A percentile compares a stretch with the other conserved stretches of the same genome.
phyloP scores from a whole-genome alignment of 2,329 filamentous ascomycete genomes.

The Plectosphaerella plurivora region DNA sequence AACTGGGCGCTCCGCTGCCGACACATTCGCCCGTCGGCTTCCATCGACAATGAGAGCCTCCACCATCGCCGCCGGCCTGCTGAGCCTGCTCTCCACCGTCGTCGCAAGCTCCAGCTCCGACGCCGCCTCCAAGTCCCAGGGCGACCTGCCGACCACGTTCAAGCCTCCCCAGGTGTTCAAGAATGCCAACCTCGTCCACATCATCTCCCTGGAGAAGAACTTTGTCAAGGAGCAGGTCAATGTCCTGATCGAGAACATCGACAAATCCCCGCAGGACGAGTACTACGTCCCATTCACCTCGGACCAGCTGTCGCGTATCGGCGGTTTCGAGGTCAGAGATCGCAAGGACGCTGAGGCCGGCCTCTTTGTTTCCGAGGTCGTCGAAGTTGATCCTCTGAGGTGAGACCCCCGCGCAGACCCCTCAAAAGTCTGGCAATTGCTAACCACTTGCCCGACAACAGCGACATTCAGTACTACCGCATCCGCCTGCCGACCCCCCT shows the following conservation, averaged over 20 bases:
- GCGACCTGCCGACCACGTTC: slow-evolving; percentile 62
- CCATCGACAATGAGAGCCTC: slow-evolving; percentile 39
- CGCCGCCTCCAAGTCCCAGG: slow-evolving; percentile 40
- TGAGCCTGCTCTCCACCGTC: slow-evolving; percentile 50
- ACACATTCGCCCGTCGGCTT: slow-evolving; percentile 18
- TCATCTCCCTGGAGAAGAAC: slow-evolving; percentile 88
- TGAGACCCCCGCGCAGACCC: slow-evolving; percentile 21
- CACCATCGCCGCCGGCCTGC: slow-evolving; percentile 51
- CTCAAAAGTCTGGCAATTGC: background rate
- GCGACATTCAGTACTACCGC: slow-evolving; percentile 76
- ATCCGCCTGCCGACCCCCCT: slow-evolving; percentile 75
- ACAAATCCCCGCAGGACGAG: slow-evolving; percentile 72
- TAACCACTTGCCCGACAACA: slow-evolving; percentile 23
- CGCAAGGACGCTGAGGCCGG: slow-evolving; percentile 71
- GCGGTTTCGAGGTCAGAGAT: slow-evolving; percentile 86
- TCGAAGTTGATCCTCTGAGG: slow-evolving; percentile 60
- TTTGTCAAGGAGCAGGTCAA: slow-evolving; percentile 90
- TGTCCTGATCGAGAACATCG: slow-evolving; percentile 87
- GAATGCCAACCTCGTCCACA: slow-evolving; percentile 86
- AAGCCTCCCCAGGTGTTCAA: slow-evolving; percentile 87
- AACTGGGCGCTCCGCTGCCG: slow-evolving; percentile 15
- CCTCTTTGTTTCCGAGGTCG: slow-evolving; percentile 64
- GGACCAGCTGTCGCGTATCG: slow-evolving; percentile 69
- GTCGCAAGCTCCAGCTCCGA: slow-evolving; percentile 28
- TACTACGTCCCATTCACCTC: slow-evolving; percentile 88